Base-by-base conservation (phyloP, 148 eudicot genomes). In the Cornus kousa region DNA sequence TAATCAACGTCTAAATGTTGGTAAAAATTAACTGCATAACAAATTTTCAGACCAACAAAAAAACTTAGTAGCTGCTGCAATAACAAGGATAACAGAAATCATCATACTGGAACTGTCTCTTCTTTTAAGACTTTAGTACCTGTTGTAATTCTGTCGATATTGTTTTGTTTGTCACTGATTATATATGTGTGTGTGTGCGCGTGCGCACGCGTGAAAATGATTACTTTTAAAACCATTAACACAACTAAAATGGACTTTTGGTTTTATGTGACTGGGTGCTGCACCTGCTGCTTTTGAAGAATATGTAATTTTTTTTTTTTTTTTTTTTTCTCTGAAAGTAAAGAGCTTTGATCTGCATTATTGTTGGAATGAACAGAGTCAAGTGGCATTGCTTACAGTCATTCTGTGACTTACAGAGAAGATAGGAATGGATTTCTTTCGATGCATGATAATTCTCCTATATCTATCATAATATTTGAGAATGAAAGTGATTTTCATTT, bases 341-440 rank as follows among this genome's bases (percentile, higher is more conserved):
- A 11, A 53, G 59, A 53, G 59, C 59, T 53, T 53, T 16, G 19
- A 53, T 2, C 4, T 53, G 59, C 59, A 68, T 2, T 9, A 73
- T 73, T 57, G 40, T 20, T 33, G 40, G 66, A 73, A 50, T 53
- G 75, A 73, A 73, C 2, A 23, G 20, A 72, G 66, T 53, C 40
- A 31, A 31, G 75, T 73, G 53, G 65, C 75, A 55, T 73, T 60
- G 16, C 37, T 35, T 35, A 65, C 43, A 9, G 53, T 28, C 28
- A 28, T 28, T 28, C 0, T 28, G 28, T 28, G 28, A 28, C 28
- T 73, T 60, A 65, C 43, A 9, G 53, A 33, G 75, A 31, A 73
- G 23, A 73, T 12, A 14, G 12, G 71, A 55, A 73, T 16, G 39
- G 7, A 8, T 10, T 55, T 59, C 10, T 23, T 73, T 31, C 23